Base-by-base conservation (phyloP, 139 green algal genomes). In the Chlorella sp. region DNA sequence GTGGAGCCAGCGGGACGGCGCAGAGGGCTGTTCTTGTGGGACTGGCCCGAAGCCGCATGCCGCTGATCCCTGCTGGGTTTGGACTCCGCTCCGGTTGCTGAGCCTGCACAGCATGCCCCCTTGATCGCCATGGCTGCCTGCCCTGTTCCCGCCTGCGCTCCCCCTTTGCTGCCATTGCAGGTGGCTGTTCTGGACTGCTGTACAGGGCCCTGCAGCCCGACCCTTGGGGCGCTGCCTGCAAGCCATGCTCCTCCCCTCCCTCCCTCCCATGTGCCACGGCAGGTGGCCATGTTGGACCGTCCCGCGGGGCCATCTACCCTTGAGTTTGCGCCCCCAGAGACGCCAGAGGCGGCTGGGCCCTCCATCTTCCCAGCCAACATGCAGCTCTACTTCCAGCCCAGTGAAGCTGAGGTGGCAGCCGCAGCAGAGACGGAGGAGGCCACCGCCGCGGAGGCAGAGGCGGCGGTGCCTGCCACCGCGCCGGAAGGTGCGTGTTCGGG, bases 251-350 rank as follows among this genome's bases (percentile, higher is more conserved):
- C 68, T 34, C 11, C 36, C 68, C 68, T 41, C 32, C 34, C 32
- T 20, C 28, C 68, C 63, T 9, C 26, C 16, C 63, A 0, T 21
- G 4, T 69, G 63, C 62, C 62, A 13, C 9, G 39, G 75, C 60
- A 82, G 38, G 74, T 88, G 2, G 76, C 76, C 4, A 67, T 88
- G 44, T 34, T 88, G 16, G 85, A 88, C 20, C 85, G 65, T 3
- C 81, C 81, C 36, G 28, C n/a, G 4, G 47, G 44, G 15, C 64
- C 80, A 0, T 28, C 39, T 26, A 78, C 62, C 23, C 71, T 89
- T 5, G 86, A 87, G 44, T 89, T 89, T 85, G 72, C 44, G 0
- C 15, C 69, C 7, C 86, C 86, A 4, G 81, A 80, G 44, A n/a
- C 74, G 18, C 81, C 73, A 12, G 60, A 87, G 74, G 68, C 74